Evolutionary conservation across 805 yeast species (phyloP), one percentile per base, ranked within the genome.

Genomic region (Cyberlindnera maclurae): DNA sequence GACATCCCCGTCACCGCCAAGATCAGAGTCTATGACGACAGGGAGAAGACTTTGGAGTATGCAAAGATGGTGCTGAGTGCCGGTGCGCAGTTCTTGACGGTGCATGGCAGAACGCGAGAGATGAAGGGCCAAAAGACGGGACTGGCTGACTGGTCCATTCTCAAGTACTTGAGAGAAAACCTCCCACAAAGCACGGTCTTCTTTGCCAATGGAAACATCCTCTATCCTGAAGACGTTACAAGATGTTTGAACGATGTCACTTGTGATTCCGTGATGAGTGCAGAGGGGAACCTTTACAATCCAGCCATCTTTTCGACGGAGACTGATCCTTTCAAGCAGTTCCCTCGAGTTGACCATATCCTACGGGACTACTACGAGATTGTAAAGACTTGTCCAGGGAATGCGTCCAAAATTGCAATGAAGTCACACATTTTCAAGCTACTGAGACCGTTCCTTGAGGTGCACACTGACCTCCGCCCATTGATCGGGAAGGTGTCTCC

Each of bases 101-200:
- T 93, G 8, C 99, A 93, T 60, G 97, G 97, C 2, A 74, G 98
- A 51, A 82, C 97, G 1, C 72, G 99, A 47, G 98, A 90, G 41
- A 90, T 88, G 94, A 93, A 93, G 61, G 99, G 98, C 6, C 97
- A 90, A 59, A 74, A 76, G 42, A 90, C 98, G 0, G 98, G 98
- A 0, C 64, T 93, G 36, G 97, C 99, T 1, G 89, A 93, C 62
- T 90, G 98, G 97, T 71, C 76, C 24, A 70, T 80, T 20, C 71
- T 93, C 42, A 74, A 69, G 48, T 86, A 77, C 55, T 56, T 93
- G 30, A 68, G 93, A 41, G 95, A 88, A 22, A 81, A 85, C 46
- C 65, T 93, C 34, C 83, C 90, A 0, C 46, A 55, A 31, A 93
- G 79, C 34, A 87, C 90, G 2, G 97, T 93, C 0, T 81, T 93